phyloP scores from a whole-genome alignment of 129 eudicot species.

The Heracleum sosnowskyi region DNA sequence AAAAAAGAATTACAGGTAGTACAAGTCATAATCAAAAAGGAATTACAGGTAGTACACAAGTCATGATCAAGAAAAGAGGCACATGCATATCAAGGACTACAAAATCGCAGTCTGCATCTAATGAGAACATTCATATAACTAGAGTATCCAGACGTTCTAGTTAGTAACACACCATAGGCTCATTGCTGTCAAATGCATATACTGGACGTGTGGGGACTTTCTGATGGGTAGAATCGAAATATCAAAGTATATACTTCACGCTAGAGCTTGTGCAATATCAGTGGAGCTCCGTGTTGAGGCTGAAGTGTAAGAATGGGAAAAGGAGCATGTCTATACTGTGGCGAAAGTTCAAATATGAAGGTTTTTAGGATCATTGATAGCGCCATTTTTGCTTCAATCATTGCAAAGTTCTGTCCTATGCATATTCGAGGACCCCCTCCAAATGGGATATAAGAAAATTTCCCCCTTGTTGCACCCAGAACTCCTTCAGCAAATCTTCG shows the following conservation, averaged over 20 bases:
- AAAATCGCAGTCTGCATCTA: neutral
- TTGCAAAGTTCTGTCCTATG: constrained; percentile 34
- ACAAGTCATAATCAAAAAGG: neutral
- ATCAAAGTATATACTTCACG: neutral
- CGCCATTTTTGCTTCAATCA: constrained; percentile 3
- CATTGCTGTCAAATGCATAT: neutral
- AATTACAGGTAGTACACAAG: neutral
- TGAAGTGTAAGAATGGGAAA: constrained; percentile 23
- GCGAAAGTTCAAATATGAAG: constrained; percentile 1
- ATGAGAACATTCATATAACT: neutral
- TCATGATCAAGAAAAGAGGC: neutral
- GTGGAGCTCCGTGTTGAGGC: constrained; percentile 41
- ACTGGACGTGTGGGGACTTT: neutral
- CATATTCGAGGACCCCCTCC: constrained; percentile 23
- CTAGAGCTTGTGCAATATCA: constrained; percentile 23
- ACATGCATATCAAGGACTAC: neutral
- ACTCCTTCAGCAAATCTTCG: constrained; percentile 35
- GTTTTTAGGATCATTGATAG: neutral
- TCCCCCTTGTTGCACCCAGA: constrained; percentile 23
- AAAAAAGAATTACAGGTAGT: neutral
- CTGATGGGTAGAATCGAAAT: neutral
- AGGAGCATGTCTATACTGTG: constrained; percentile 3
- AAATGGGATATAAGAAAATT: constrained; percentile 8
- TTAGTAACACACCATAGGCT: neutral
- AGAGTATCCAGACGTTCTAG: neutral